Percentiles rank a stretch among this genome's conserved stretches.
Conservation (phyloP, 805 yeast genomes). For the Yamadazyma laniorum region DNA sequence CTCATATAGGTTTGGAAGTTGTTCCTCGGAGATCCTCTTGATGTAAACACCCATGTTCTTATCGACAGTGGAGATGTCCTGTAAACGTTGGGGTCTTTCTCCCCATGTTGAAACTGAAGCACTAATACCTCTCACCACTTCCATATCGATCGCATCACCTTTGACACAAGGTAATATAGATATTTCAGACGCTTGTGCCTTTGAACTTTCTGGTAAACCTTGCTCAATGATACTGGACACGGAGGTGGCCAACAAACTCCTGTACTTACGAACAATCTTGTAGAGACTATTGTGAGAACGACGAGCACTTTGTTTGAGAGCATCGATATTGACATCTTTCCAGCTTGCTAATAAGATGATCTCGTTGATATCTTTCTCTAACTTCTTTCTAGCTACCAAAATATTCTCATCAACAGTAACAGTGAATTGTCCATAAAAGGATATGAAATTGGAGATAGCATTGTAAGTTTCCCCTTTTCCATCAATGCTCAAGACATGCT, state of each 20-base stretch:
- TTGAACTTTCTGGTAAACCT: constrained; percentile 38
- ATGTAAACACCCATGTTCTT: constrained; percentile 55
- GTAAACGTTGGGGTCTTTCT: constrained; percentile 55
- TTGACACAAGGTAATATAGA: constrained; percentile 12
- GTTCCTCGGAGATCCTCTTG: constrained; percentile 27
- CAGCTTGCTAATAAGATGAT: constrained; percentile 89
- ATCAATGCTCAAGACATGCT: constrained; percentile 44
- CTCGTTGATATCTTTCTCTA: constrained; percentile 81
- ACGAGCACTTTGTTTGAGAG: constrained; percentile 90
- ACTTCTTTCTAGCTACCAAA: constrained; percentile 42
- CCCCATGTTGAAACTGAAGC: constrained; percentile 46
- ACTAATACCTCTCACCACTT: constrained; percentile 21
- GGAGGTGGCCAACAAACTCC: constrained; percentile 54
- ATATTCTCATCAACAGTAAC: constrained; percentile 48
- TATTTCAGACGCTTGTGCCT: neutral
- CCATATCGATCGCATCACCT: constrained; percentile 11
- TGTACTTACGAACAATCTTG: constrained; percentile 79
- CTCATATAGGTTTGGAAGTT: constrained; percentile 49
- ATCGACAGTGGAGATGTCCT: constrained; percentile 49
- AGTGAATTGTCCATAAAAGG: constrained; percentile 66
- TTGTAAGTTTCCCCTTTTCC: constrained; percentile 20
- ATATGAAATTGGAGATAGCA: constrained; percentile 56
- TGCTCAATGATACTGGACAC: constrained; percentile 56
- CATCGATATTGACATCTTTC: constrained; percentile 94
- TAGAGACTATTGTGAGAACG: constrained; percentile 81